Conservation (phyloP, 768 basidiomycete genomes). For the Calocera viscosa region DNA sequence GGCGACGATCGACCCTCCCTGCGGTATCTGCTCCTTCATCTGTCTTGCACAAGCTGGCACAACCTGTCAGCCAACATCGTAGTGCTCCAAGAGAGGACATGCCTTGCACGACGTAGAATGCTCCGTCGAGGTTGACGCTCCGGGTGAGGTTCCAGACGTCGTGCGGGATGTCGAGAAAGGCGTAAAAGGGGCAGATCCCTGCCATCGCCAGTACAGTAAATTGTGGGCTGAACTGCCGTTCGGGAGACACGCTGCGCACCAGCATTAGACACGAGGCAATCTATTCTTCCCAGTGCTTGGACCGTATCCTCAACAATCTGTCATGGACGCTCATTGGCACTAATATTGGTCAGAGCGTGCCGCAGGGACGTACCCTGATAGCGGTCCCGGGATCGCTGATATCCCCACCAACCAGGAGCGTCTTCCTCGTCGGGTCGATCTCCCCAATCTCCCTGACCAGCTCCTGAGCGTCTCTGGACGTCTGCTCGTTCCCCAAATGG, state of each 20-base stretch:
- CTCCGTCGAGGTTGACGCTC: slow-evolving; percentile 62
- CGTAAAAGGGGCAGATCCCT: slow-evolving; percentile 65
- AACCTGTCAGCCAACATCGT: background rate
- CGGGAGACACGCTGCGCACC: background rate
- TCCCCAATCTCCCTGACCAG: slow-evolving; percentile 39
- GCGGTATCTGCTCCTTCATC: slow-evolving; percentile 55
- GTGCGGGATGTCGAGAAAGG: slow-evolving; percentile 58
- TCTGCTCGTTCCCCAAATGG: slow-evolving; percentile 48
- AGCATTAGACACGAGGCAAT: slow-evolving; percentile 28
- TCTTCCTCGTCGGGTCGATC: slow-evolving; percentile 29
- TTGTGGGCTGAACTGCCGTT: slow-evolving; percentile 27
- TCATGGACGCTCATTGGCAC: background rate
- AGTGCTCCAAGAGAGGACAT: background rate
- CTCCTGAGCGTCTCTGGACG: slow-evolving; percentile 36
- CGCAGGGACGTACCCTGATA: slow-evolving; percentile 32
- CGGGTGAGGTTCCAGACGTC: slow-evolving; percentile 52
- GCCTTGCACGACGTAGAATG: slow-evolving; percentile 61
- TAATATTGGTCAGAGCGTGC: background rate
- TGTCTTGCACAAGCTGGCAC: slow-evolving; percentile 52
- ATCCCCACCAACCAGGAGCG: slow-evolving; percentile 48
- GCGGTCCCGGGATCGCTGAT: slow-evolving; percentile 49
- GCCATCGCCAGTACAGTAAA: slow-evolving; percentile 37
- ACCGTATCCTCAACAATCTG: slow-evolving; percentile 54
- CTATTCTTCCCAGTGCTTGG: slow-evolving; percentile 49
- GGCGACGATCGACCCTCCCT: slow-evolving; percentile 62